These are phyloP conservation scores for Botrytis porri DNA, from an alignment of 2,329 filamentous ascomycete genomes.

Conservation along the genomic window DNA sequence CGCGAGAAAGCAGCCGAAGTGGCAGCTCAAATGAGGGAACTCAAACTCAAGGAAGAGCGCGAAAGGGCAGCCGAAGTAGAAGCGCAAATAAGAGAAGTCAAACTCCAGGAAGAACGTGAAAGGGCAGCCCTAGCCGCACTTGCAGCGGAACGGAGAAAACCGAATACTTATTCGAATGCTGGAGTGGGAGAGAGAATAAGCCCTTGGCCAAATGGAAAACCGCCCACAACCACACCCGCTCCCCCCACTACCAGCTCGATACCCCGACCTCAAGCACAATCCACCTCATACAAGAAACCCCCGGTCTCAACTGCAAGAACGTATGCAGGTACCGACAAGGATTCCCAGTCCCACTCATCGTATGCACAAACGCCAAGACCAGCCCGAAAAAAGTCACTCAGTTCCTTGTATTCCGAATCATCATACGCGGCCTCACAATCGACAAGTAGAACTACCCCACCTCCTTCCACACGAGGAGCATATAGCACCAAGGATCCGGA, in stretches of 20 bases:
- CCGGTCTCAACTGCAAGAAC: constrained; percentile 54
- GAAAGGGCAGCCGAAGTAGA: not conserved
- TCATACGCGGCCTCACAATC: constrained; percentile 84
- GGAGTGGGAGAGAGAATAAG: constrained; percentile 67
- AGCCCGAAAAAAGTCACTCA: constrained; percentile 58
- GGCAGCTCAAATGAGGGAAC: not conserved
- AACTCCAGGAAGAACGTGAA: constrained; percentile 24
- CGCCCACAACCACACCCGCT: constrained; percentile 39
- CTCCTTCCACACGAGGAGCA: constrained; percentile 70
- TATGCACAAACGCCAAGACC: constrained; percentile 65
- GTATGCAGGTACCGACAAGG: constrained; percentile 59
- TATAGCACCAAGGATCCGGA: constrained; percentile 89
- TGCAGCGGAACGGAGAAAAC: constrained; percentile 33
- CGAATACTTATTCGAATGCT: constrained; percentile 57
- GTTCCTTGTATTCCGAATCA: constrained; percentile 74
- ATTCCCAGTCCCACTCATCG: constrained; percentile 69
- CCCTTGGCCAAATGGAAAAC: constrained; percentile 65
- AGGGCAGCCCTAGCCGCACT: constrained; percentile 21
- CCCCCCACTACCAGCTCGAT: constrained; percentile 35
- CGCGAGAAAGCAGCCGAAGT: constrained; percentile 28
- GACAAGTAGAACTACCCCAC: constrained; percentile 79
- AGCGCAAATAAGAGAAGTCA: not conserved
- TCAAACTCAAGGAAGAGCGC: not conserved
- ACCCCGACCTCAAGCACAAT: constrained; percentile 39
- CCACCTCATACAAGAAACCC: constrained; percentile 43